A percentile compares a stretch with the other conserved stretches of the same genome.
Evolutionary conservation across 1,139 yeast genomes (phyloP).

Genomic region (Geotrichum klebahnii): DNA sequence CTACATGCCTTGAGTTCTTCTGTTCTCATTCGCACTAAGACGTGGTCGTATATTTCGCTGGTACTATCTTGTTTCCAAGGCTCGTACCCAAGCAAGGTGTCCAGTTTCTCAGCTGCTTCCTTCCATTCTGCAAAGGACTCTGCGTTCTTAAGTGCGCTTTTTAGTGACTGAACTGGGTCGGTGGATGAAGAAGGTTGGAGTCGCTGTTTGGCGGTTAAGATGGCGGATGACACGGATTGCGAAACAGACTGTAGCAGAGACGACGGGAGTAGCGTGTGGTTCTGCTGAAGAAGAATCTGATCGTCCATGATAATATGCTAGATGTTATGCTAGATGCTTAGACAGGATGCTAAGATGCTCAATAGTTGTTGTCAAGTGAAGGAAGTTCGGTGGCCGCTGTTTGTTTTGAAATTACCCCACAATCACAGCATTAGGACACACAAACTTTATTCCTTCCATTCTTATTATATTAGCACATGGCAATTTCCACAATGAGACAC

Average conservation of each 20-base stretch:
- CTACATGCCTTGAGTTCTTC: constrained; percentile 62
- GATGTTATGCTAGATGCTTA: too few relatives aligned
- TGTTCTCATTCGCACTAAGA: constrained; percentile 53
- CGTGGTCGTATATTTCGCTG: constrained; percentile 67
- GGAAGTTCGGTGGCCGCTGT: too few relatives aligned
- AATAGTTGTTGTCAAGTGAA: too few relatives aligned
- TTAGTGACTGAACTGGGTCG: constrained; percentile 2
- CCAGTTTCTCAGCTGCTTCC: constrained; percentile 58
- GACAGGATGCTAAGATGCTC: too few relatives aligned
- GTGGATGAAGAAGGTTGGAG: constrained; percentile 1
- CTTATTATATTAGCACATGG: too few relatives aligned
- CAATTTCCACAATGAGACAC: too few relatives aligned
- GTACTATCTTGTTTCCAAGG: constrained; percentile 65
- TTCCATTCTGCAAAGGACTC: constrained; percentile 70
- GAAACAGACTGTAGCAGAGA: not conserved
- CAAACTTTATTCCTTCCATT: too few relatives aligned
- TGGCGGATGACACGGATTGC: not conserved
- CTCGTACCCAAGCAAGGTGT: constrained; percentile 58
- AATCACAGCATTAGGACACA: too few relatives aligned
- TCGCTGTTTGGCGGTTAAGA: not conserved
- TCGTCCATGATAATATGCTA: not conserved
- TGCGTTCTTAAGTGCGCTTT: constrained; percentile 34
- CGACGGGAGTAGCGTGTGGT: not conserved
- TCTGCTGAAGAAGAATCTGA: not conserved
- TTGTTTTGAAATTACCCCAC: too few relatives aligned